Base-by-base conservation (phyloP, 768 basidiomycete species). In the Pleurotus pulmonarius region DNA sequence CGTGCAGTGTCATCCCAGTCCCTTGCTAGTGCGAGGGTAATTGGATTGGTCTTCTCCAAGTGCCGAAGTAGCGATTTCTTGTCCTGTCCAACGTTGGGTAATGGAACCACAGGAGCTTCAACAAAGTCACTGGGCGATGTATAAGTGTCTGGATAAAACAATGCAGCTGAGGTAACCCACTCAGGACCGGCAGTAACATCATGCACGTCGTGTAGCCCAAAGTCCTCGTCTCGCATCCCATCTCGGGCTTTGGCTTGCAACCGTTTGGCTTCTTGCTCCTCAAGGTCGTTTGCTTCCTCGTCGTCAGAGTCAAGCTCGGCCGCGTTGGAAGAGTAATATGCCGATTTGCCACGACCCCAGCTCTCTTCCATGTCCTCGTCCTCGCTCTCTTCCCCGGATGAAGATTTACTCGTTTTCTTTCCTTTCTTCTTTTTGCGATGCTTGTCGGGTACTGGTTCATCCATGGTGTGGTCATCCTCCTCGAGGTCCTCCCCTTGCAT, bases 281-380 rank as follows among this genome's bases (percentile, higher is more conserved):
- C 94, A 49, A 96, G 72, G 61, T 90, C 88, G 64, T 90, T 83
- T 34, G 85, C 90, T 69, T 96, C 94, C 63, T 96, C 94, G 60
- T 95, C 88, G 62, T 91, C 90, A 38, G 87, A 88, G 52, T 91
- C 91, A 38, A 92, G 73, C 55, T 90, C 74, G 37, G 78, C 87
- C 29, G 90, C 92, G 67, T 92, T 93, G 3, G 89, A 90, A 3
- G 91, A 83, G 66, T 96, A 96, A 71, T 95, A 98, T 3, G 83
- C 87, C 40, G 83, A 78, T 70, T 87, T 87, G 59, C 84, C 82
- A 58, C 75, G 78, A 8, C 94, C 94, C 94, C 94, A 98, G 1
- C 80, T 82, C 69, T 92, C 91, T 8, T 49, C 29, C 15, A 49
- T n/a, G 15, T 49, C 48, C 16, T 82, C 81, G n/a, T 69, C 67